A percentile compares a stretch with the other conserved stretches of the same genome.
Evolutionary conservation across 768 basidiomycete genomes (phyloP).

Genomic region (Crassisporium funariophilum): DNA sequence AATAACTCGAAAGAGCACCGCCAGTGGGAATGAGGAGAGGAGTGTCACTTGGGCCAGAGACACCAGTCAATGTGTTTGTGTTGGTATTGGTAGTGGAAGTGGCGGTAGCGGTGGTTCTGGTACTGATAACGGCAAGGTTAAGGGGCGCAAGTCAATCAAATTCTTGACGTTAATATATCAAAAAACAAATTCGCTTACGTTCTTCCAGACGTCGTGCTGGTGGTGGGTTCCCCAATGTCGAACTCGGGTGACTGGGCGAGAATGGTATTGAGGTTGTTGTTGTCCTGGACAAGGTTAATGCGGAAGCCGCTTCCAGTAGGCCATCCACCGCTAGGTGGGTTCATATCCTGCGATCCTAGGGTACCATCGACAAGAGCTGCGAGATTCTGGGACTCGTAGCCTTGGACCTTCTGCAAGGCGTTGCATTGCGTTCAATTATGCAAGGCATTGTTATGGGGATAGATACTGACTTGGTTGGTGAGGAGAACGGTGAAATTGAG

Average conservation of each 20-base stretch:
- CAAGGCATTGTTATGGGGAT: not conserved
- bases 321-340: constrained; percentile 67
- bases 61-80: constrained; percentile 5
- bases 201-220: constrained; percentile 17
- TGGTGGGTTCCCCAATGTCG: constrained; percentile 34
- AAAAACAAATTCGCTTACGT: constrained; percentile 23
- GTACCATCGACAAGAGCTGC: constrained; percentile 56
- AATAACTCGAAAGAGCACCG: constrained; percentile 22
- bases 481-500: constrained; percentile 70
- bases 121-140: constrained; percentile 7
- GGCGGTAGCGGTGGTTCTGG: constrained; percentile 9
- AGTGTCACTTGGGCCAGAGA: constrained; percentile 19
- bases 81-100: constrained; percentile 15
- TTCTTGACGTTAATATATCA: not conserved
- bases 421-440: constrained; percentile 1
- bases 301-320: constrained; percentile 60
- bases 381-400: constrained; percentile 49
- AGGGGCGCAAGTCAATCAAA: not conserved
- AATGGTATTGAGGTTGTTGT: constrained; percentile 49
- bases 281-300: constrained; percentile 67
- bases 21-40: constrained; percentile 22
- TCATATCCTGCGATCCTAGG: constrained; percentile 38
- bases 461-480: constrained; percentile 54
- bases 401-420: constrained; percentile 33
- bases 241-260: constrained; percentile 75